phyloP scores from a whole-genome alignment of 305 asterid species.

The Fraxinus ornus region DNA sequence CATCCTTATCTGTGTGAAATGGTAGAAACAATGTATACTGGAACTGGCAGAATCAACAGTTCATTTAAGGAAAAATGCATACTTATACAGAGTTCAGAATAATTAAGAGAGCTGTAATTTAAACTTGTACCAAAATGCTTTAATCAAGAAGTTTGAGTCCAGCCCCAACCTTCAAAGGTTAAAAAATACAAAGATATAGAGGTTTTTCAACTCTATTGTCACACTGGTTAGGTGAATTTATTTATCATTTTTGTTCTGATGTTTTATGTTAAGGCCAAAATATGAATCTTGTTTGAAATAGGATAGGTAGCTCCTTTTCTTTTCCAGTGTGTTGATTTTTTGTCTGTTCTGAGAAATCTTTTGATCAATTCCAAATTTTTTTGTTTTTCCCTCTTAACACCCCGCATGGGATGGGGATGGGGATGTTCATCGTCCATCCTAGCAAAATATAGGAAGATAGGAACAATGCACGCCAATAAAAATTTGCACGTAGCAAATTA shows the following conservation, averaged over 20 bases:
- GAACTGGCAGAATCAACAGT: conserved; percentile 29
- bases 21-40: conserved; percentile 32
- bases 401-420: neutral
- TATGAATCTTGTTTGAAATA: neutral
- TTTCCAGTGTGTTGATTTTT: neutral
- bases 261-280: neutral
- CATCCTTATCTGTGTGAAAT: conserved; percentile 27
- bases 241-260: neutral
- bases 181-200: neutral
- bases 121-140: neutral
- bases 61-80: conserved; percentile 12
- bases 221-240: neutral
- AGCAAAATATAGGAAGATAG: neutral
- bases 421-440: neutral
- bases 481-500: neutral
- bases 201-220: neutral
- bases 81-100: conserved; percentile 18
- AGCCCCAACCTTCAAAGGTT: neutral
- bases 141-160: neutral
- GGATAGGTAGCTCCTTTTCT: neutral
- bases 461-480: neutral
- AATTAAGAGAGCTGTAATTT: neutral
- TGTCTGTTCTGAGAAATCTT: neutral
- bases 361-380: neutral
- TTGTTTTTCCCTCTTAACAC: neutral